These are phyloP conservation scores for Prunus yedoensis DNA, from an alignment of 331 rosid species.

Conservation along the genomic window DNA sequence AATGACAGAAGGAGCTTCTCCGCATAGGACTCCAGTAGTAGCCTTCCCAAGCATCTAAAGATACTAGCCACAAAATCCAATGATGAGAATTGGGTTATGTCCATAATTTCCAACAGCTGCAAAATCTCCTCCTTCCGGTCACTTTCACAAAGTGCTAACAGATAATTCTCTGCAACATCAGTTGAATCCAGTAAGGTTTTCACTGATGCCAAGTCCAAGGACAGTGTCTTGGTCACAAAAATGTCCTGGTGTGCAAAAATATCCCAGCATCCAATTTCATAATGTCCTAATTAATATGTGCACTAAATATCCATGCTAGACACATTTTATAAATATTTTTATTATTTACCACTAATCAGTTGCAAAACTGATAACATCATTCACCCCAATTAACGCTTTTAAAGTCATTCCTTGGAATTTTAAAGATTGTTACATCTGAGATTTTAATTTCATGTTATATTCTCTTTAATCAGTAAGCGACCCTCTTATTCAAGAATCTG, in stretches of 20 bases:
- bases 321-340: neutral
- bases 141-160: constrained; percentile 80
- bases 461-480: constrained; percentile 5
- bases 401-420: neutral
- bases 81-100: constrained; percentile 54
- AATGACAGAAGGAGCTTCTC: constrained; percentile 64
- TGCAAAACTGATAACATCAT: neutral
- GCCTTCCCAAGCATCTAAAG: constrained; percentile 74
- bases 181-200: constrained; percentile 23
- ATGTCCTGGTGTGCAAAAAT: neutral
- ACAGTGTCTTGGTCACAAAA: neutral
- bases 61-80: constrained; percentile 34
- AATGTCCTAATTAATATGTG: neutral
- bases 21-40: constrained; percentile 49
- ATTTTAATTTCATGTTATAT: neutral
- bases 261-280: constrained; percentile 1
- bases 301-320: neutral
- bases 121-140: constrained; percentile 57
- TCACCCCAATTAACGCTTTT: neutral
- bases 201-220: constrained; percentile 25
- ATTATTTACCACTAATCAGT: neutral
- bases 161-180: constrained; percentile 65
- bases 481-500: constrained; percentile 4
- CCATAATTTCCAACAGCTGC: constrained; percentile 60
- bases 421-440: neutral